A percentile compares a stretch with the other conserved stretches of the same genome.
These are phyloP conservation scores for Filobasidium wieringae DNA, from an alignment of 768 basidiomycete genomes.

Conservation along the genomic window DNA sequence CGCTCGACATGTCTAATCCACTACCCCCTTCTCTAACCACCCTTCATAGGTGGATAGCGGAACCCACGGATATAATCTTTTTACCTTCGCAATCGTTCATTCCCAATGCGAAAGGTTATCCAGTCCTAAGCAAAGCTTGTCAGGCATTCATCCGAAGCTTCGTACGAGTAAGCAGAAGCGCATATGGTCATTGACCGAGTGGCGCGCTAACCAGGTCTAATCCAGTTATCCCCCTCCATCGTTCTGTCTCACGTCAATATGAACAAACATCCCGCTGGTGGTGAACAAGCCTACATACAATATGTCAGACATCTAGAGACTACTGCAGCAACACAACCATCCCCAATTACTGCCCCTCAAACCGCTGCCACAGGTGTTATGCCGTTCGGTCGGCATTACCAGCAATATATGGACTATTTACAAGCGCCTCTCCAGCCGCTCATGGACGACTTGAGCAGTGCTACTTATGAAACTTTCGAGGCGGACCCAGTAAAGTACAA, in stretches of 20 bases:
- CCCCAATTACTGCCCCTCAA: conserved; percentile 1
- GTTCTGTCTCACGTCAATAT: conserved; percentile 61
- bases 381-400: background rate
- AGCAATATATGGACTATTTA: conserved; percentile 74
- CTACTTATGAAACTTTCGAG: conserved; percentile 95
- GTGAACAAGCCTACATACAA: conserved; percentile 75
- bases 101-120: conserved; percentile 90
- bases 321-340: conserved; percentile 12
- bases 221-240: conserved; percentile 70
- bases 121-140: conserved; percentile 84
- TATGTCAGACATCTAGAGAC: conserved; percentile 46
- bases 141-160: conserved; percentile 81
- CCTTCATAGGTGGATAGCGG: conserved; percentile 79
- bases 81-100: conserved; percentile 85
- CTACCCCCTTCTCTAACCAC: conserved; percentile 66
- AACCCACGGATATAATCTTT: conserved; percentile 79
- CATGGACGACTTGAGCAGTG: conserved; percentile 92
- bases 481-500: conserved; percentile 93
- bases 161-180: conserved; percentile 26
- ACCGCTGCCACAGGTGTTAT: conserved; percentile 13
- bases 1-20: conserved; percentile 80
- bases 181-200: conserved; percentile 1
- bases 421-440: conserved; percentile 92
- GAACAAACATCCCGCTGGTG: conserved; percentile 63
- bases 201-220: conserved; percentile 13